Evolutionary conservation across 2,329 filamentous ascomycete species (phyloP).

Genomic region (Ceratocystis huliohia): DNA sequence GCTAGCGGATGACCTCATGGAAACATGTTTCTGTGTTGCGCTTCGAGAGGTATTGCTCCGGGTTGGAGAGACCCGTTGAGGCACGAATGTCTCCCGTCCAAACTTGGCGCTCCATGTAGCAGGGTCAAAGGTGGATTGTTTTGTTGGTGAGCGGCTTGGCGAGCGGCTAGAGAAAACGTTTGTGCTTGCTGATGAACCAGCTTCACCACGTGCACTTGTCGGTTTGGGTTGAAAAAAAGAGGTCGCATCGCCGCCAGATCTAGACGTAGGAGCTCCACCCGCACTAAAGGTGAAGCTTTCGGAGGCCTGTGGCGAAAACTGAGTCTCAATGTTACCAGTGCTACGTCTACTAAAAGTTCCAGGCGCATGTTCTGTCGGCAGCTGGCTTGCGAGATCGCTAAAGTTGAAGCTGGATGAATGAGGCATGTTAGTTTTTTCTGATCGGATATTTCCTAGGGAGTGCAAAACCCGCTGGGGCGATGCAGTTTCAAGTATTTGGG

Average conservation of each 20-base stretch:
- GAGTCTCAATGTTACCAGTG: slow-evolving; percentile 49
- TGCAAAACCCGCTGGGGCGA: slow-evolving; percentile 1
- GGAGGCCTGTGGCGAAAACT: slow-evolving; percentile 30
- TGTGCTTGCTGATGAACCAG: slow-evolving; percentile 7
- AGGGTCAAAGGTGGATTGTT: slow-evolving; percentile 33
- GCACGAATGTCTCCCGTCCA: slow-evolving; percentile 42
- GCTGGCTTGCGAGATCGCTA: slow-evolving; percentile 12
- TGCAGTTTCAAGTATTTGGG: slow-evolving; percentile 2
- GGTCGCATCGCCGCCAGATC: background rate
- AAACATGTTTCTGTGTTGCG: slow-evolving; percentile 7
- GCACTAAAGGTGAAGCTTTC: slow-evolving; percentile 21
- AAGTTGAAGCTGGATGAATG: slow-evolving; percentile 16
- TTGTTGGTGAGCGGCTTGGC: slow-evolving; percentile 12
- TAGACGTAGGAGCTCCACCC: slow-evolving; percentile 4
- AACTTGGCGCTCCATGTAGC: slow-evolving; percentile 44
- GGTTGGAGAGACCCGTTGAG: slow-evolving; percentile 23
- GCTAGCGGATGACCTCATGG: slow-evolving; percentile 11
- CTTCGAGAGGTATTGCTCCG: slow-evolving; percentile 13
- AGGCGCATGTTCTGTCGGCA: slow-evolving; percentile 8
- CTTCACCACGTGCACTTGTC: slow-evolving; percentile 5
- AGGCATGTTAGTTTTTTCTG: slow-evolving; percentile 5
- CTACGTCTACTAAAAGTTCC: slow-evolving; percentile 36
- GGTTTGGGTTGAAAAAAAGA: slow-evolving; percentile 12
- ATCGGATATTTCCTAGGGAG: background rate
- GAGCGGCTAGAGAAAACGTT: background rate